Conservation (phyloP, 2,329 filamentous ascomycete species). For the Lojkania enalia region DNA sequence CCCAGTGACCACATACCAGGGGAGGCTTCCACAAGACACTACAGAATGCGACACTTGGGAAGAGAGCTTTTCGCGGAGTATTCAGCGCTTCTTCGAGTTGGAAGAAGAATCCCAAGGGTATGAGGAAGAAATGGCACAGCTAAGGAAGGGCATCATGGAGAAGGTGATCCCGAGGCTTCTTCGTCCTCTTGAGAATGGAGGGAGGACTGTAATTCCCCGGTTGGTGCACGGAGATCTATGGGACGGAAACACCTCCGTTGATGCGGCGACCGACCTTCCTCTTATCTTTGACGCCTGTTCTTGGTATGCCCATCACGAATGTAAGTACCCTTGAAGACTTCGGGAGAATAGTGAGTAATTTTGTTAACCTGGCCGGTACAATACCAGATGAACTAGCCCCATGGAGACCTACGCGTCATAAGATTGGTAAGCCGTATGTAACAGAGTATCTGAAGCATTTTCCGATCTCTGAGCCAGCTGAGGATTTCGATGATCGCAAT, state of each 20-base stretch:
- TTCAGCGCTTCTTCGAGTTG: background rate
- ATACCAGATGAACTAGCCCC: background rate
- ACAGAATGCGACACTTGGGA: background rate
- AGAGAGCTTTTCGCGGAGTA: background rate
- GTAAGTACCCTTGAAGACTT: constrained; percentile 3
- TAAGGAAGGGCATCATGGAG: constrained; percentile 9
- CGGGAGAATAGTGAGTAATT: background rate
- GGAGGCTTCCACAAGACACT: background rate
- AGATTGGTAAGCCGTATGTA: background rate
- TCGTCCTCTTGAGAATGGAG: constrained; percentile 35
- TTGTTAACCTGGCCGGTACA: no score
- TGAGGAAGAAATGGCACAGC: background rate
- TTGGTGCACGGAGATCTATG: constrained; percentile 51
- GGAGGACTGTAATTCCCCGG: constrained; percentile 37
- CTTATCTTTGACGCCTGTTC: constrained; percentile 14
- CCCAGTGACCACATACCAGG: constrained; percentile 1
- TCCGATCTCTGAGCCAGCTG: background rate
- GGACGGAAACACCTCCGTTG: constrained; percentile 28
- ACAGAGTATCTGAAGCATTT: background rate
- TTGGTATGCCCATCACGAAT: constrained; percentile 17
- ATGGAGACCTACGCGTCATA: background rate
- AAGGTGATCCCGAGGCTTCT: constrained; percentile 43
- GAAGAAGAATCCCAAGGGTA: background rate
- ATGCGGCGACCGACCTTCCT: constrained; percentile 3
- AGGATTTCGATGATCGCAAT: background rate